A percentile compares a stretch with the other conserved stretches of the same genome.
Conservation (phyloP, 352 stramenopile species). For the Phytophthora syringae region DNA sequence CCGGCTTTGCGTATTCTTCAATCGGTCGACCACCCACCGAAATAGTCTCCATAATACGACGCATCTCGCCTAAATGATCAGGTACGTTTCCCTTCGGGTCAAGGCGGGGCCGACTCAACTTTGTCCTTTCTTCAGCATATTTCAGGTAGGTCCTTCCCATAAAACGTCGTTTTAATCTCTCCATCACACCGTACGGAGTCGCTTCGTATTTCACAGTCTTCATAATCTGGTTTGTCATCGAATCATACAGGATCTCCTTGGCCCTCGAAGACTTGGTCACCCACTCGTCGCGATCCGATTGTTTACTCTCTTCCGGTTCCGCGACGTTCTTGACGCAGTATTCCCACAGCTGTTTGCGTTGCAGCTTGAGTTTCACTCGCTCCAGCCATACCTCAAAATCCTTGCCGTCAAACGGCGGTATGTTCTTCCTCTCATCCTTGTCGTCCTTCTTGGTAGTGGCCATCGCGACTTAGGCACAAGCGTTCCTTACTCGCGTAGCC, state of each 20-base stretch:
- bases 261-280: neutral
- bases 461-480: too few species aligned
- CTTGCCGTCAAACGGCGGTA: constrained; percentile 13
- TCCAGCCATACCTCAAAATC: constrained; percentile 16
- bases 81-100: neutral
- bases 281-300: neutral
- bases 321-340: constrained; percentile 1
- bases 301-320: constrained; percentile 3
- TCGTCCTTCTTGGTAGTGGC: too few species aligned
- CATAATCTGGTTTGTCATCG: constrained; percentile 18
- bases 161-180: neutral
- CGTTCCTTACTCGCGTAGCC: too few species aligned
- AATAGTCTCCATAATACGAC: neutral
- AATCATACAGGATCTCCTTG: constrained; percentile 14
- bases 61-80: neutral
- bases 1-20: neutral
- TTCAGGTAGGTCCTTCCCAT: constrained; percentile 4
- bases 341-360: constrained; percentile 7
- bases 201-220: constrained; percentile 5
- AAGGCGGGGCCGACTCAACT: neutral
- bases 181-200: constrained; percentile 1
- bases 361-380: constrained; percentile 8
- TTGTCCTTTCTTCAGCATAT: neutral
- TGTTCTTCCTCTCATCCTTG: constrained; percentile 4
- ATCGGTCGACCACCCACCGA: neutral